These are phyloP conservation scores for Pestalotiopsis sp. DNA, from an alignment of 2,329 filamentous ascomycete species.

Conservation along the genomic window DNA sequence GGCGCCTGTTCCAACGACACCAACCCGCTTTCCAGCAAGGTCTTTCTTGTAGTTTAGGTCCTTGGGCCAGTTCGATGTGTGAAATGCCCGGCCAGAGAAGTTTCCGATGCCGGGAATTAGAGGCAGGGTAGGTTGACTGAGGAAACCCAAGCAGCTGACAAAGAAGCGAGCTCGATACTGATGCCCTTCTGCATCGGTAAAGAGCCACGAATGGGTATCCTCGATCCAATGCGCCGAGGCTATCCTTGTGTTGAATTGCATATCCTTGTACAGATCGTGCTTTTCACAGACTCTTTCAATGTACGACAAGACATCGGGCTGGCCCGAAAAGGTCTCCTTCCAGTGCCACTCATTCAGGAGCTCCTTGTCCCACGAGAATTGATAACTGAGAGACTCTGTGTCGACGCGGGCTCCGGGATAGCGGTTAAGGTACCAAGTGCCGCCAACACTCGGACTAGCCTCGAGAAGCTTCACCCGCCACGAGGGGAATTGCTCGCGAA, in stretches of 20 bases:
- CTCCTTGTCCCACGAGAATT: slow-evolving; percentile 13
- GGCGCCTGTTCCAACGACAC: slow-evolving; percentile 35
- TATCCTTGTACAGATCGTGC: slow-evolving; percentile 13
- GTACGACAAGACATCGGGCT: slow-evolving; percentile 11
- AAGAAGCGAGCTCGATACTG: slow-evolving; percentile 8
- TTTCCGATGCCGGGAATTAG: slow-evolving; percentile 18
- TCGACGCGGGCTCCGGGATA: slow-evolving; percentile 14
- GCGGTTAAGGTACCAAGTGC: slow-evolving; percentile 13
- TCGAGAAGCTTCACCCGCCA: slow-evolving; percentile 14
- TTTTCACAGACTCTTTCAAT: slow-evolving; percentile 10
- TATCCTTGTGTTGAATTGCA: slow-evolving; percentile 11
- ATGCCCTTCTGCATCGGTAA: not conserved
- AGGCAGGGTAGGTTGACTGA: slow-evolving; percentile 8
- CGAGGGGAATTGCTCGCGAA: slow-evolving; percentile 10
- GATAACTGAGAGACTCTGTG: slow-evolving; percentile 11
- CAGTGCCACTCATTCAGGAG: slow-evolving; percentile 13
- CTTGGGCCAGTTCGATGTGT: slow-evolving; percentile 23
- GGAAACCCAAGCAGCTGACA: slow-evolving; percentile 13
- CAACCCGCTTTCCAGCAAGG: slow-evolving; percentile 28
- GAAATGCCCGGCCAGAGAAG: slow-evolving; percentile 20
- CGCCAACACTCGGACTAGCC: slow-evolving; percentile 9
- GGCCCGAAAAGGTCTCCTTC: slow-evolving; percentile 12
- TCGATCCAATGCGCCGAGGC: slow-evolving; percentile 27
- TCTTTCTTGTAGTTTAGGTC: slow-evolving; percentile 15
- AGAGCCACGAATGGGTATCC: not conserved